Conservation (phyloP, 1,284 basidiomycete genomes). For the Ustilago esculenta region DNA sequence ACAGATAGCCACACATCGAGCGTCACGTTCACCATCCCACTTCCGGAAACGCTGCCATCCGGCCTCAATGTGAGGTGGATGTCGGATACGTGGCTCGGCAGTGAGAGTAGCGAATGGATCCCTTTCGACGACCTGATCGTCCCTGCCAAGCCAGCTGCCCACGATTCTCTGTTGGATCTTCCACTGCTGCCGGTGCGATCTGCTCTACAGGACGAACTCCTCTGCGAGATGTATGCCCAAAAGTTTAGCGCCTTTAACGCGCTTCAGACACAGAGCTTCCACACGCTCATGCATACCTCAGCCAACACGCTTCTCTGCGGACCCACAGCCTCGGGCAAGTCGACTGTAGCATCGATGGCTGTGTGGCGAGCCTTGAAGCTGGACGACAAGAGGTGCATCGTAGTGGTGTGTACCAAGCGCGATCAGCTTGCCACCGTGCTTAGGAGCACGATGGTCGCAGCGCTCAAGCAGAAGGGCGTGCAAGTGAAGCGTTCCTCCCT, state of each 20-base stretch:
- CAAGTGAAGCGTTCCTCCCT: slow-evolving; percentile 24
- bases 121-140: slow-evolving; percentile 78
- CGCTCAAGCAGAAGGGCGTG: slow-evolving; percentile 32
- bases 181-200: slow-evolving; percentile 78
- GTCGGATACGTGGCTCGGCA: slow-evolving; percentile 93
- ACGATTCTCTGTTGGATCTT: slow-evolving; percentile 79
- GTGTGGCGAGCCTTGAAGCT: slow-evolving; percentile 34
- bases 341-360: slow-evolving; percentile 71
- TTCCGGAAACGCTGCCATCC: slow-evolving; percentile 63
- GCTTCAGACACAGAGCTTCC: slow-evolving; percentile 89
- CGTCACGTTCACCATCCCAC: slow-evolving; percentile 67
- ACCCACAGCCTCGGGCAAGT: slow-evolving; percentile 84
- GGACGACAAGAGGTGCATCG: slow-evolving; percentile 9
- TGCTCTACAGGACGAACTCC: slow-evolving; percentile 63
- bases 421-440: slow-evolving; percentile 24
- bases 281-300: slow-evolving; percentile 79
- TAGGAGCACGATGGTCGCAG: slow-evolving; percentile 11
- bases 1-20: slow-evolving; percentile 69
- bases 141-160: slow-evolving; percentile 76
- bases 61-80: slow-evolving; percentile 74
- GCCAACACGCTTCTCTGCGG: slow-evolving; percentile 82
- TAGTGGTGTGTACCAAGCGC: slow-evolving; percentile 15
- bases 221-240: slow-evolving; percentile 53
- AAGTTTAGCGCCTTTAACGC: slow-evolving; percentile 77
- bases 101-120: slow-evolving; percentile 79